Evolutionary conservation across 228 moss, liverwort and hornwort species (phyloP).

Genomic region (Sphagnum fallax): DNA sequence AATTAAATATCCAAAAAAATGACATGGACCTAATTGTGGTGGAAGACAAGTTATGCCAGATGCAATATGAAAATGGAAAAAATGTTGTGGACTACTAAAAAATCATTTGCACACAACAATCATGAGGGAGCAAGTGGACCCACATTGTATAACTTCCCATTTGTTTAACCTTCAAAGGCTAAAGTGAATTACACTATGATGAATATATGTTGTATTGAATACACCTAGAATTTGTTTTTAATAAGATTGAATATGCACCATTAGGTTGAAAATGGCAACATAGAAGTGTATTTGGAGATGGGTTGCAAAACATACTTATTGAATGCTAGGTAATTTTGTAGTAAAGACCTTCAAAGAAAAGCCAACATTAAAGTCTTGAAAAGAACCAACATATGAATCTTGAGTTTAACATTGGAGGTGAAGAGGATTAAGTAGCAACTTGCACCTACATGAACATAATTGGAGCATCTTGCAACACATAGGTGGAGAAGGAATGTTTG

Average conservation of each 20-base stretch:
- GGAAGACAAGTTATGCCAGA: conserved; percentile 24
- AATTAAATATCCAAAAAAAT: conserved; percentile 24
- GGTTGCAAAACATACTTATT: no score
- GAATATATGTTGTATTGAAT: no score
- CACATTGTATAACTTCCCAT: no score
- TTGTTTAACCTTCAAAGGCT: no score
- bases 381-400: neutral
- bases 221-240: no score
- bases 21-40: conserved; percentile 20
- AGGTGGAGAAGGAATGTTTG: neutral
- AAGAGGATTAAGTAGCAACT: conserved; percentile 24
- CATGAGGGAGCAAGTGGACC: no score
- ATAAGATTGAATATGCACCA: no score
- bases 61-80: neutral
- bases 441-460: conserved; percentile 16
- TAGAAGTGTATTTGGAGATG: no score
- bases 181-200: no score
- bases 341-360: conserved; percentile 22
- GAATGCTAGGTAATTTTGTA: neutral
- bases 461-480: neutral
- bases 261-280: no score
- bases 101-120: no score
- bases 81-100: no score
- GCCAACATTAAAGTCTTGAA: conserved; percentile 16
- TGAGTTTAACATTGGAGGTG: conserved; percentile 23